A percentile compares a stretch with the other conserved stretches of the same genome.
Conservation (phyloP, 352 stramenopile species). For the Halophytophthora batemanensis region DNA sequence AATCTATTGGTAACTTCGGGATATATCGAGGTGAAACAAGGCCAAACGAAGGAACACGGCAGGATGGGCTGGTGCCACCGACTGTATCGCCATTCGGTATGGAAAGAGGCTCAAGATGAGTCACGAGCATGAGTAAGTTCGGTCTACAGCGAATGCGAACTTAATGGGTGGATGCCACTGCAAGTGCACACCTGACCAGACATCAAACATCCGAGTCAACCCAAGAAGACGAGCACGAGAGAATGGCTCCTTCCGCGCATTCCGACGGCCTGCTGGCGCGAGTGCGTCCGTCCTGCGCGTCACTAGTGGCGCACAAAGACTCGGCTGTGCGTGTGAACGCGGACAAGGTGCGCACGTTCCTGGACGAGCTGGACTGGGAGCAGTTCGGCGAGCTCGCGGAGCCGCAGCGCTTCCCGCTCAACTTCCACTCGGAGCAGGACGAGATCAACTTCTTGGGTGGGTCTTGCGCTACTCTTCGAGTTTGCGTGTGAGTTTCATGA, state of each 20-base stretch:
- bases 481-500: no score
- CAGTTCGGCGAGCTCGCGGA: conserved; percentile 48
- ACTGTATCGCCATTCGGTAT: no score
- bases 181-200: neutral
- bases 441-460: conserved; percentile 79
- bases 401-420: conserved; percentile 66
- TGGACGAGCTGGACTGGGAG: conserved; percentile 44
- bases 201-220: conserved; percentile 12
- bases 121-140: no score
- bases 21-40: no score
- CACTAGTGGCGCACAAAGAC: conserved; percentile 39
- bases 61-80: no score
- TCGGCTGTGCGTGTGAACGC: conserved; percentile 48
- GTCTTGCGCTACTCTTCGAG: conserved; percentile 3
- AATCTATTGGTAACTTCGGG: no score
- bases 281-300: conserved; percentile 53
- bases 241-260: conserved; percentile 30
- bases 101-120: no score
- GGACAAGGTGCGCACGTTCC: conserved; percentile 47
- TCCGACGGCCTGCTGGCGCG: conserved; percentile 30
- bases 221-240: neutral
- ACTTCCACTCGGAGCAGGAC: conserved; percentile 67
- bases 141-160: conserved; percentile 1
- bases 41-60: no score
- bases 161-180: conserved; percentile 4